Conservation (phyloP, 257 asterid species). For the Scutellaria baicalensis region DNA sequence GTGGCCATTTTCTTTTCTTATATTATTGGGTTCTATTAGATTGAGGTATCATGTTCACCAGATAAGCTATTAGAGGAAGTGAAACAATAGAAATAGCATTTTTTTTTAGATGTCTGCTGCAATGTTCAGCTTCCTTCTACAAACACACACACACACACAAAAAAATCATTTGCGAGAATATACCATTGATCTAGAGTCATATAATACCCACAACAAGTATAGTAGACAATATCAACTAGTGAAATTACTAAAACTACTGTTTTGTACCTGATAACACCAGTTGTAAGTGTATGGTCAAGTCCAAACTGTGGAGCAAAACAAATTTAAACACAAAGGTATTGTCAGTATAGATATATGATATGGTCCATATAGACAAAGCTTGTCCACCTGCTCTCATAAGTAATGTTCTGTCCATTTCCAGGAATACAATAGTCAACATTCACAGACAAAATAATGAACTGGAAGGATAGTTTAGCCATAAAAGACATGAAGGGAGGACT, state of each 20-base stretch:
- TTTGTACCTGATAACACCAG: slow-evolving; percentile 94
- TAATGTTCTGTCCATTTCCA: background rate
- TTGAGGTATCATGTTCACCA: background rate
- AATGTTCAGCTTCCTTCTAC: slow-evolving; percentile 6
- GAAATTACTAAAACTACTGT: slow-evolving; percentile 9
- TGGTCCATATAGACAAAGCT: slow-evolving; percentile 6
- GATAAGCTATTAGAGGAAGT: background rate
- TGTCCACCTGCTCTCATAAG: background rate
- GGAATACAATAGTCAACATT: background rate
- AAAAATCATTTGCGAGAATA: background rate
- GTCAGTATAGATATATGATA: slow-evolving; percentile 13
- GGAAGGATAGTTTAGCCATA: background rate
- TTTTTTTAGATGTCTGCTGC: background rate
- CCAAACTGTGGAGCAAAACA: slow-evolving; percentile 67
- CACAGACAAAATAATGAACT: background rate
- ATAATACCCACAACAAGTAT: background rate
- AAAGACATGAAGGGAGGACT: background rate
- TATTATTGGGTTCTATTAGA: background rate
- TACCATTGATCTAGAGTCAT: background rate
- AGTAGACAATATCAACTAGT: background rate
- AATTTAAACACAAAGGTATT: slow-evolving; percentile 7
- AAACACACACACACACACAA: too few relatives aligned
- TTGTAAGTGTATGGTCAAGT: slow-evolving; percentile 97
- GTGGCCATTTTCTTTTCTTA: background rate
- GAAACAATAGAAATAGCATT: background rate